Base-by-base conservation (phyloP, 1,139 yeast species). In the Suhomyces anneliseae region DNA sequence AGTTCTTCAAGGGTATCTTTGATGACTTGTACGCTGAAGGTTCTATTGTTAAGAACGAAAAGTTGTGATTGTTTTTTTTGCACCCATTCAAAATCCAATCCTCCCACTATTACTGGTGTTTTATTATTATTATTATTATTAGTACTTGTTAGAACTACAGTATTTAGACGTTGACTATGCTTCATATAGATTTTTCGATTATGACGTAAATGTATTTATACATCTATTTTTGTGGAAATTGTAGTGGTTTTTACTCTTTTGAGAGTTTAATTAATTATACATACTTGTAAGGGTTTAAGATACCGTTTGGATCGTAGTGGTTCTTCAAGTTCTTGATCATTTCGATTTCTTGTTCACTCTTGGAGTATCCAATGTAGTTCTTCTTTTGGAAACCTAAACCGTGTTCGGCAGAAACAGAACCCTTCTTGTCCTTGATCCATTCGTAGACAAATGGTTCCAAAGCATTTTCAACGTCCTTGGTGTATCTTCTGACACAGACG, bases 371-470 rank as follows among this genome's bases (percentile, higher is more conserved):
- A 56, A 92, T 79, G 65, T 87, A 93, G 62, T 87, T 86, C 58
- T 87, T 88, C 85, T 93, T 93, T 62, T 92, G 97, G 79, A 93
- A 88, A 1, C 99, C 99, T 51, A 93, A 76, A 5, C 99, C 99
- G 66, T 93, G 99, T 68, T 93, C 99, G 38, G 98, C 99, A 50
- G 96, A 87, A 44, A 93, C 85, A 1, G 97, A 90, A 31, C 99
- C 99, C 38, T 83, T 70, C 52, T 84, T 79, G 32, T 69, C 59
- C 46, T 80, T 76, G 51, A 93, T 87, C 87, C 93, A 90, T 70
- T 93, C 95, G 61, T 90, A 93, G 29, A 93, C 93, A 69, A 86
- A 92, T 37, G 98, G 98, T 68, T 93, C 98, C 53, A 93, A 76
- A 2, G 78, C 81, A 46, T 78, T 70, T 69, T 92, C 98, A 47